Base-by-base conservation (phyloP, 2,329 filamentous ascomycete species). In the Neofusicoccum parvum region DNA sequence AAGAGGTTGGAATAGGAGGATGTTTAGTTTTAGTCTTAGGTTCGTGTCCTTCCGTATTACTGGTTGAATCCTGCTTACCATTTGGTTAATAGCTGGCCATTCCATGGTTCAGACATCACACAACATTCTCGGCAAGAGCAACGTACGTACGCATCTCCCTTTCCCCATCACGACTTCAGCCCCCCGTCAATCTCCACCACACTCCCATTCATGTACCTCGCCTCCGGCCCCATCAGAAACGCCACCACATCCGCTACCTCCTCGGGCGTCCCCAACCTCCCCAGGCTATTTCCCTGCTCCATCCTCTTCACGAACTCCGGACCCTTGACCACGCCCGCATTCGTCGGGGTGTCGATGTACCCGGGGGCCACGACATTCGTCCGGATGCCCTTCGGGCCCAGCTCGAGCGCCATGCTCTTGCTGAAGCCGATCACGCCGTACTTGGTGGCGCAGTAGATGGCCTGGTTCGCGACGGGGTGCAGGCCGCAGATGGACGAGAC, bases 381-480 rank as follows among this genome's bases (percentile, higher is more conserved):
- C n/a, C 65, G 41, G 5, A 66, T 36, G n/a, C 65, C 65, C 27
- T n/a, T 20, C 17, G 59, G 49, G 11, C 65, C 65, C 32, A 64
- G 49, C 51, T 66, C 65, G 10, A 66, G 41, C 34, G 65, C 65
- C 65, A 66, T 50, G 39, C 54, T 53, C 54, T 62, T 65, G 48
- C 93, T 97, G 84, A 99, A 92, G 68, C 95, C 95, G 48, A 99
- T 89, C 70, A 99, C 98, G 81, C 92, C 95, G 71, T 68, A 77
- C 70, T 79, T 80, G 41, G 80, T 76, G 51, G 94, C 92, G 69
- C 95, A 87, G 79, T 99, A 99, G 86, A 99, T 99, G 74, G 94
- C 92, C 82, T 99, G 95, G 69, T 95, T 94, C 77, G 98, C 99
- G 86, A 97, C 98, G 72, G 95, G 95, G 78, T 99, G 99, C 79